Percentiles rank a stretch among this genome's conserved stretches.
Conservation (phyloP, 2,329 filamentous ascomycete species). For the Periglandula ipomoeae region DNA sequence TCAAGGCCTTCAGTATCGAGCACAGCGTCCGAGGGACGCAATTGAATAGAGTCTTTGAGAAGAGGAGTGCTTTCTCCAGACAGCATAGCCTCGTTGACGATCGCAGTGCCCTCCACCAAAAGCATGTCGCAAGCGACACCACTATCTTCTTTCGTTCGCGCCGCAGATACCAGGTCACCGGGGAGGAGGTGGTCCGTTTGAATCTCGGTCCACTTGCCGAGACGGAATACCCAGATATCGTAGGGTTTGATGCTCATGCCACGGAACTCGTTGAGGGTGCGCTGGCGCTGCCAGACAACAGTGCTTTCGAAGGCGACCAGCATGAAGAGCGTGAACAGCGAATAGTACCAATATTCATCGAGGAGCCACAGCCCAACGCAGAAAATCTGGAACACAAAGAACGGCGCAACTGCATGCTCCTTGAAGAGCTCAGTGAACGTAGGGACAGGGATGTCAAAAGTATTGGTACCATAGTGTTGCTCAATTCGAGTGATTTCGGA, state of each 20-base stretch:
- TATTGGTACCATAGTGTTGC: slow-evolving; percentile 91
- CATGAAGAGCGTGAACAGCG: slow-evolving; percentile 97
- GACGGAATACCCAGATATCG: slow-evolving; percentile 81
- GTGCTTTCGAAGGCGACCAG: slow-evolving; percentile 95
- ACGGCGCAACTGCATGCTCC: slow-evolving; percentile 95
- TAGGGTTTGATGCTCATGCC: slow-evolving; percentile 99
- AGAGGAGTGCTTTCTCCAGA: slow-evolving; percentile 96
- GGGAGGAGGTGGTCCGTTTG: slow-evolving; percentile 87
- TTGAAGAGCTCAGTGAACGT: slow-evolving; percentile 94
- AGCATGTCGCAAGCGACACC: slow-evolving; percentile 97
- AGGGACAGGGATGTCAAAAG: slow-evolving; percentile 95
- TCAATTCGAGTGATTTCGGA: slow-evolving; percentile 72
- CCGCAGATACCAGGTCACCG: slow-evolving; percentile 86
- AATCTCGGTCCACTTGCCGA: slow-evolving; percentile 80
- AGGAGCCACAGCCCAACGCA: slow-evolving; percentile 98
- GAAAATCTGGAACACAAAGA: slow-evolving; percentile 99
- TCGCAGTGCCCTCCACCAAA: slow-evolving; percentile 85
- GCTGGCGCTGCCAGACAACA: slow-evolving; percentile 96
- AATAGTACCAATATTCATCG: slow-evolving; percentile 99
- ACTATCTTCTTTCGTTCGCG: slow-evolving; percentile 90
- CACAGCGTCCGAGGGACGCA: slow-evolving; percentile 70
- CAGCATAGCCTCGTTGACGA: slow-evolving; percentile 99
- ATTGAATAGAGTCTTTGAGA: slow-evolving; percentile 89
- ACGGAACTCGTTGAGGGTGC: slow-evolving; percentile 90
- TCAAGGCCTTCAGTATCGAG: slow-evolving; percentile 88